Percentiles rank a stretch among this genome's conserved stretches.
Evolutionary conservation across 148 eudicot genomes (phyloP).

Genomic region (Simmondsia chinensis): DNA sequence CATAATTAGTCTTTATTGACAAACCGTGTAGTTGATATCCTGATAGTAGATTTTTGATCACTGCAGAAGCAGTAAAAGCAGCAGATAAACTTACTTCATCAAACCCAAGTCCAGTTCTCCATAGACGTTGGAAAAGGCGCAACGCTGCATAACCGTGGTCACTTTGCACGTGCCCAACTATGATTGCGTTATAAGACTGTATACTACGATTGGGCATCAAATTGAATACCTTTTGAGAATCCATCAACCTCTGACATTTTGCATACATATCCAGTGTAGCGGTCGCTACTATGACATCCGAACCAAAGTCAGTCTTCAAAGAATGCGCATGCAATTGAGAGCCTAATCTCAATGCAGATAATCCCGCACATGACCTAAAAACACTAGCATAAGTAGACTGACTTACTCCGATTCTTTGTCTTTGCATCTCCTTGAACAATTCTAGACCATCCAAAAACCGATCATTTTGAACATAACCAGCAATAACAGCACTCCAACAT

Average conservation of each 20-base stretch:
- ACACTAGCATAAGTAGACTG: slow-evolving; percentile 88
- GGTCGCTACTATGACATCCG: slow-evolving; percentile 67
- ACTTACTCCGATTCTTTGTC: slow-evolving; percentile 59
- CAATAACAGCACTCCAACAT: slow-evolving; percentile 87
- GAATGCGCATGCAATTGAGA: slow-evolving; percentile 82
- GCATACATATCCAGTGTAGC: slow-evolving; percentile 95
- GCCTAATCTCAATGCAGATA: slow-evolving; percentile 45
- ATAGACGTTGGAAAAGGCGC: slow-evolving; percentile 33
- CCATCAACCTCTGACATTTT: slow-evolving; percentile 42
- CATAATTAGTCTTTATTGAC: slow-evolving; percentile 44
- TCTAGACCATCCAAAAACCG: slow-evolving; percentile 43
- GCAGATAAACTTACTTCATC: slow-evolving; percentile 78
- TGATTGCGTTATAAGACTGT: slow-evolving; percentile 77
- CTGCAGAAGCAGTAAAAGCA: slow-evolving; percentile 73
- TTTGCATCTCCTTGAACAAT: slow-evolving; percentile 79
- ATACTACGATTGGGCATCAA: slow-evolving; percentile 34
- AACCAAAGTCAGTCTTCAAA: slow-evolving; percentile 54
- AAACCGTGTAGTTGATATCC: slow-evolving; percentile 72
- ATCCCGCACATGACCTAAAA: slow-evolving; percentile 77
- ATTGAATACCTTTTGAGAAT: slow-evolving; percentile 63
- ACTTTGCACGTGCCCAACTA: slow-evolving; percentile 65
- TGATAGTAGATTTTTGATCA: slow-evolving; percentile 24
- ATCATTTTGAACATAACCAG: slow-evolving; percentile 67
- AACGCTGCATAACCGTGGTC: slow-evolving; percentile 50
- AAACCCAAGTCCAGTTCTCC: slow-evolving; percentile 48